Base-by-base conservation (phyloP, 2,329 filamentous ascomycete genomes). In the Penicillium janthinellum region DNA sequence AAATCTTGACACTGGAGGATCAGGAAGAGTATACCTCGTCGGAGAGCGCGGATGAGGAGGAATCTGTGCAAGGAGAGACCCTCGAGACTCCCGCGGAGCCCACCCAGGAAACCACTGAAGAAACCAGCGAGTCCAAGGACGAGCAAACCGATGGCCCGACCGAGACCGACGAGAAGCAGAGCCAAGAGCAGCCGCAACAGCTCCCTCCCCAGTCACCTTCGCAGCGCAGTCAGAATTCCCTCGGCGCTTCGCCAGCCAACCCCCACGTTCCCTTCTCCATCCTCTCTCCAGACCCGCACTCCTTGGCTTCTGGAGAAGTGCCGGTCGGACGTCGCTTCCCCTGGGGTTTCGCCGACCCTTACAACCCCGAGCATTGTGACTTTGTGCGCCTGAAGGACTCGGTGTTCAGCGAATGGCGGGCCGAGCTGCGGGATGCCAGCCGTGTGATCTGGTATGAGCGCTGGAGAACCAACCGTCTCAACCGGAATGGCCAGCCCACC, bases 261-360 rank as follows among this genome's bases (percentile, higher is more conserved):
- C 91, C 91, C 0, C 90, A 91, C 73, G 81, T 97, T 28, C 95
- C 95, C 0, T 87, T 98, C 72, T 96, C 92, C 42, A 91, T 97
- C 73, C 90, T 99, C 73, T 96, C 92, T 63, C 95, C 95, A 0
- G 95, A 99, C 75, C 85, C 91, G 44, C 96, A 98, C 77, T 79
- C 78, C 1, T 63, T 81, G 35, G 91, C 96, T 31, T 72, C 75
- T 34, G 74, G 72, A 10, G 72, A 78, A 57, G 71, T 75, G 42
- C 79, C 77, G 2, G 80, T 96, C 61, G 95, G 95, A 48, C 90
- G 95, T 61, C 88, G 89, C 65, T 99, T 98, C 75, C 91, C 95
- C 0, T 99, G 95, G 95, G 95, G 95, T 6, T 96, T 97, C 68
- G 95, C 95, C 4, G 92, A 98, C 72, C 95, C 95, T 0, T 93